Percentiles rank a stretch among this genome's conserved stretches.
Conservation (phyloP, 805 yeast genomes). For the Suhomyces sp. region DNA sequence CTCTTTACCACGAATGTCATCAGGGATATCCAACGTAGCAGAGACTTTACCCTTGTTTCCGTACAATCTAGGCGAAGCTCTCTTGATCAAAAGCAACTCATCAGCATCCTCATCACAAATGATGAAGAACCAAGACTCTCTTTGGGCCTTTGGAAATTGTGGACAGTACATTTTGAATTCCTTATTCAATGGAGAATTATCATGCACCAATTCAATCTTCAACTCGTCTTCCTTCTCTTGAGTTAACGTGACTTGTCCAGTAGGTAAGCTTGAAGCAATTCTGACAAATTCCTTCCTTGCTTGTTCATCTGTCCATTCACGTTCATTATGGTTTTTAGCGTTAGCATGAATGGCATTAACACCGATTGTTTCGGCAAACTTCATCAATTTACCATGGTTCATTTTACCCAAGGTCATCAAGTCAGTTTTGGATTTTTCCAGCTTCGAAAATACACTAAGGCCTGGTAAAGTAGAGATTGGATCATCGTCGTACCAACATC, state of each 20-base stretch:
- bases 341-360: slow-evolving; percentile 34
- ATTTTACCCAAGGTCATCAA: slow-evolving; percentile 46
- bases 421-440: slow-evolving; percentile 13
- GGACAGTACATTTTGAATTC: slow-evolving; percentile 75
- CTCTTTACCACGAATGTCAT: slow-evolving; percentile 44
- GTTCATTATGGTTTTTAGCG: slow-evolving; percentile 14
- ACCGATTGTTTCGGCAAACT: slow-evolving; percentile 37
- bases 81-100: slow-evolving; percentile 64
- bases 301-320: slow-evolving; percentile 10
- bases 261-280: slow-evolving; percentile 61
- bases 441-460: slow-evolving; percentile 10
- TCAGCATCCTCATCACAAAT: slow-evolving; percentile 48
- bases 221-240: slow-evolving; percentile 40
- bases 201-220: slow-evolving; percentile 51
- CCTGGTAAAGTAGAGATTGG: slow-evolving; percentile 61
- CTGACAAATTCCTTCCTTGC: slow-evolving; percentile 47
- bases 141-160: slow-evolving; percentile 83
- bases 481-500: slow-evolving; percentile 80
- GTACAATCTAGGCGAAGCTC: slow-evolving; percentile 62
- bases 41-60: slow-evolving; percentile 39
- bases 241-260: slow-evolving; percentile 44
- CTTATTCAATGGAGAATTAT: slow-evolving; percentile 46
- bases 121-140: slow-evolving; percentile 90
- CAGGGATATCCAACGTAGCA: slow-evolving; percentile 51
- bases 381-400: slow-evolving; percentile 31